phyloP scores from a whole-genome alignment of 352 stramenopile genomes.

The Pythium phragmiticola region DNA sequence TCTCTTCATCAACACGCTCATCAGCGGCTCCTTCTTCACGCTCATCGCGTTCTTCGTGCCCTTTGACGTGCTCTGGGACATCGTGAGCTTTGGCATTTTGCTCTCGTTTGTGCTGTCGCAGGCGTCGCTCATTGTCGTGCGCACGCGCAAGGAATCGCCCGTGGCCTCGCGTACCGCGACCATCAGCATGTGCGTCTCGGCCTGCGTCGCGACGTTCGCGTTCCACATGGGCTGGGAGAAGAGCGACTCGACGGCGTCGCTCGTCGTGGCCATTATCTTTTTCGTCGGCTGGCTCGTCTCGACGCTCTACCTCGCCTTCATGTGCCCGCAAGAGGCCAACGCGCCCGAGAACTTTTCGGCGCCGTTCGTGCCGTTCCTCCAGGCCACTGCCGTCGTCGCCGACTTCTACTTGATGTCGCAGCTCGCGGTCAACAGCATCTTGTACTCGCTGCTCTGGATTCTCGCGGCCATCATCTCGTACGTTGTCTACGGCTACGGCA shows the following conservation, averaged over 20 bases:
- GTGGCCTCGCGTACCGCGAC: conserved; percentile 15
- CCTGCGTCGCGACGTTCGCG: conserved; percentile 48
- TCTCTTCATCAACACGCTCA: conserved; percentile 76
- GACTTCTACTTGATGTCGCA: conserved; percentile 77
- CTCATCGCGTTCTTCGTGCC: conserved; percentile 70
- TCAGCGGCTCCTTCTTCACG: conserved; percentile 69
- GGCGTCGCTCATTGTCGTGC: conserved; percentile 70
- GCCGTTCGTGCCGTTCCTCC: conserved; percentile 71
- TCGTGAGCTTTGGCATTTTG: conserved; percentile 87
- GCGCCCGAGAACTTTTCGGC: conserved; percentile 48
- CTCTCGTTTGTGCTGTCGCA: conserved; percentile 90
- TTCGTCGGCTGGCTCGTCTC: conserved; percentile 35
- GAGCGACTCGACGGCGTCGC: conserved; percentile 31
- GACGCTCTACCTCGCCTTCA: conserved; percentile 45
- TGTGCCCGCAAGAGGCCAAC: conserved; percentile 56
- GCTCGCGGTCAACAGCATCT: conserved; percentile 53
- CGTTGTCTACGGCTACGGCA: conserved; percentile 73
- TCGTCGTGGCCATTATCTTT: conserved; percentile 51
- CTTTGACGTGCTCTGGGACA: conserved; percentile 83
- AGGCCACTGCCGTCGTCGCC: conserved; percentile 47
- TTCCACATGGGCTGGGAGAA: conserved; percentile 77
- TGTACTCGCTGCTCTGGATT: conserved; percentile 52
- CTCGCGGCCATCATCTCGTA: conserved; percentile 62
- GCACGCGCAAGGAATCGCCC: conserved; percentile 57
- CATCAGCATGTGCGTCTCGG: conserved; percentile 30